Conservation (phyloP, 225 moss, liverwort and hornwort genomes). For the Rhytidiadelphus loreus region DNA sequence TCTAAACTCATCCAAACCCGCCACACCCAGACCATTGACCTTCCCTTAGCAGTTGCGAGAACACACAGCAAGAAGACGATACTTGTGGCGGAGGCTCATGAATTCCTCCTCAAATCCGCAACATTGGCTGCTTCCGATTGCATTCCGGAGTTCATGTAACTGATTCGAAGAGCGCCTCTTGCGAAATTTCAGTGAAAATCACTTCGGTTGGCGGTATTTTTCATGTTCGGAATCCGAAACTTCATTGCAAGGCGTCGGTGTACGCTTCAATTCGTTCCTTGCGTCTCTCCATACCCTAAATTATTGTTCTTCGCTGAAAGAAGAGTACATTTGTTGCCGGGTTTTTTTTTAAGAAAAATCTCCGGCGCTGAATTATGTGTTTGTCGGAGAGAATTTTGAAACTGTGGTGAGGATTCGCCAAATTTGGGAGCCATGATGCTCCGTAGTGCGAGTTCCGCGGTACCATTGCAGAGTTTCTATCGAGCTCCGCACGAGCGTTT, state of each 20-base stretch:
- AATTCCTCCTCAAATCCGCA: not conserved
- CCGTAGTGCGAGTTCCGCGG: not conserved
- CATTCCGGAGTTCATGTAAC: not conserved
- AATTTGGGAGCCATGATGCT: conserved; percentile 14
- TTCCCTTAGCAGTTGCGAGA: not conserved
- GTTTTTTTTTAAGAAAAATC: not conserved
- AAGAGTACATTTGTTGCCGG: not conserved
- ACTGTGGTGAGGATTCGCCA: not conserved
- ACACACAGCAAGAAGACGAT: not conserved
- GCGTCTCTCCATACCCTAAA: not conserved
- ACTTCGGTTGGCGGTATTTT: not conserved
- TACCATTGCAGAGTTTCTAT: not conserved
- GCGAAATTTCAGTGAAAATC: not conserved
- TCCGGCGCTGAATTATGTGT: not conserved
- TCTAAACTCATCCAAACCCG: not conserved
- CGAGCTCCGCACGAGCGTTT: not conserved
- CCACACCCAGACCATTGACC: not conserved
- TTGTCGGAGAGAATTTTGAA: not conserved
- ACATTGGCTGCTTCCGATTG: not conserved
- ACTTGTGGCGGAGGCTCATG: not conserved
- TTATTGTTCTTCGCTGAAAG: not conserved
- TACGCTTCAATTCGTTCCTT: not conserved
- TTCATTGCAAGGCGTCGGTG: not conserved
- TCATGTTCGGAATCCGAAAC: not conserved
- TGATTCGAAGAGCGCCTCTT: not conserved